Evolutionary conservation across 2,329 filamentous ascomycete genomes (phyloP), one percentile per base, ranked within the genome.

Genomic region (Chaetomiaceae sp.): DNA sequence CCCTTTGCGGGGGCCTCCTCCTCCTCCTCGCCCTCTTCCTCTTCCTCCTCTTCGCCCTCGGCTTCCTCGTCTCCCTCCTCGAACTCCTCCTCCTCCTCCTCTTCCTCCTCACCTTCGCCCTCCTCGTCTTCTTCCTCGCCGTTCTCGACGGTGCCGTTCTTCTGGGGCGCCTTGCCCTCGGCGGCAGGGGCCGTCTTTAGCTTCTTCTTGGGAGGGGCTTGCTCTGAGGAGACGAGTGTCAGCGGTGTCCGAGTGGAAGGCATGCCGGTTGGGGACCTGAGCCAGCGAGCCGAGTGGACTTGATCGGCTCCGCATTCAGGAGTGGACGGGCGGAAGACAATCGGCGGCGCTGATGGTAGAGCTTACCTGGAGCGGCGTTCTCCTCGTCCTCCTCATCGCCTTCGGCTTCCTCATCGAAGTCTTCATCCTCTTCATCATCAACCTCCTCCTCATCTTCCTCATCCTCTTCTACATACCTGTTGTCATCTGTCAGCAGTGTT

Each of bases 151-250:
- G 54, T 55, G 50, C 60, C 63, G 56, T 69, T 70, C 58, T 71
- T 70, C 40, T 64, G 55, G 14, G 61, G 64, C 39, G 64, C 64
- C 43, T 65, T 64, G 19, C 57, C 64, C 20, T 56, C 57, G 11
- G 65, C 61, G 22, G 4, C 27, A 31, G 68, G 62, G 52, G 61
- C 66, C 23, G 74, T 77, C 73, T 78, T 80, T 62, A 71, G 72
- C 69, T 78, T 79, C 71, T 80, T 80, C 53, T 72, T 72, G 34
- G 77, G 77, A 45, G 74, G 75, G 49, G 71, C 70, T 55, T 70
- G 65, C 49, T 66, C 69, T 73, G 58, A 22, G 25, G 15, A 27
- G 33, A 36, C 14, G 27, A 25, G 31, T 55, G 61, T 56, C 42
- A 62, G 56, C 31, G 31, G 29, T 47, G 14, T 22, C 8, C 33